Base-by-base conservation (phyloP, 768 basidiomycete genomes). In the Mycena sanguinolenta region DNA sequence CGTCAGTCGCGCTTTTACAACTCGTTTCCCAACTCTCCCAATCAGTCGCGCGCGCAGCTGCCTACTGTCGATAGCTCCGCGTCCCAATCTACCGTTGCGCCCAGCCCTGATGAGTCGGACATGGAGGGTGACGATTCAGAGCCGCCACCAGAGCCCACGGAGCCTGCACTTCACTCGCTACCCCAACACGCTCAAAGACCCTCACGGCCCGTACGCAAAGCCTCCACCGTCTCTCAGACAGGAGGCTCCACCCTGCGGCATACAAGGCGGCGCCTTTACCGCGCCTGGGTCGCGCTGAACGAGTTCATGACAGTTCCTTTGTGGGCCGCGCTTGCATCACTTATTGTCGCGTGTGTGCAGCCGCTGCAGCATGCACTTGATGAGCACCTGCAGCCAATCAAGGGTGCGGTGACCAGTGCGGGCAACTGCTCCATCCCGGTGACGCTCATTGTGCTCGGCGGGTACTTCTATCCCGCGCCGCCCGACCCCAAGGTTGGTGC, bases 261-360 rank as follows among this genome's bases (percentile, higher is more conserved):
- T 25, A 21, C 75, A 7, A 68, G 74, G 46, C 76, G 77, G 19
- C 75, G 76, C 12, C 34, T 82, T 10, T 66, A 71, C 13, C 76
- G 77, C 16, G n/a, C 73, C 27, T 84, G 84, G 80, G 77, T 77
- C 9, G 79, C 81, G 9, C 79, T 92, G 74, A 87, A 88, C 76
- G 85, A 86, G 25, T 95, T 96, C 81, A 95, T 98, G 92, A 97
- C 96, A 0, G 92, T 91, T 0, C 96, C 96, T 0, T 87, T 97
- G 46, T 92, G 94, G 86, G 93, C 94, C 0, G 91, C 95, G 2
- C 76, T 95, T 23, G 79, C 87, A 2, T 95, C 93, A 3, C 81
- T 97, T 46, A 55, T 94, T 53, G 93, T 96, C 39, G 96, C 95
- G 1, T 89, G 92, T 75, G 84, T 92, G 14, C 90, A 83, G 9